These are phyloP conservation scores for Colletotrichum sojae DNA, from an alignment of 2,329 filamentous ascomycete genomes.

Conservation along the genomic window DNA sequence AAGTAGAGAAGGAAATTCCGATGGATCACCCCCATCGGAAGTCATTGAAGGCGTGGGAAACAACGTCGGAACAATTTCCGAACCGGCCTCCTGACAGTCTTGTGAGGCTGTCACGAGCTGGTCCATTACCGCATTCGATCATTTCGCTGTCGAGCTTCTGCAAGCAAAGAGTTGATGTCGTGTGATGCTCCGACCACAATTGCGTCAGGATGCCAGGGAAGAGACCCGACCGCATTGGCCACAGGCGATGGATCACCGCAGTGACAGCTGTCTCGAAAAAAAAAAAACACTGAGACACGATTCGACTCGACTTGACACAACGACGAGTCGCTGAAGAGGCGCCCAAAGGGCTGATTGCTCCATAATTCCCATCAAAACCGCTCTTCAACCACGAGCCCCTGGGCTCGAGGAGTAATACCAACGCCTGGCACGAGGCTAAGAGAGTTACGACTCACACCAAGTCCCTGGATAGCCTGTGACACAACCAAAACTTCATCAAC, in stretches of 20 bases:
- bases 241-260: slow-evolving; percentile 19
- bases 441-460: neutral
- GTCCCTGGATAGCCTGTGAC: slow-evolving; percentile 11
- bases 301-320: slow-evolving; percentile 29
- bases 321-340: slow-evolving; percentile 6
- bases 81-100: neutral
- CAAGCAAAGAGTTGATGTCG: neutral
- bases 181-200: slow-evolving; percentile 17
- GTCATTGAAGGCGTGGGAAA: neutral
- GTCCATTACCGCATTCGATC: neutral
- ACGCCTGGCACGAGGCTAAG: neutral
- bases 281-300: slow-evolving; percentile 27
- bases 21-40: neutral
- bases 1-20: too few relatives aligned
- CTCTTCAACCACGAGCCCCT: too few relatives aligned
- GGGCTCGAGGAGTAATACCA: too few relatives aligned
- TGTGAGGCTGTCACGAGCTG: neutral
- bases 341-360: neutral
- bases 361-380: neutral
- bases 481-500: slow-evolving; percentile 1
- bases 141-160: neutral
- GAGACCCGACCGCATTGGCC: slow-evolving; percentile 11
- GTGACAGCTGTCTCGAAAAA: slow-evolving; percentile 25
- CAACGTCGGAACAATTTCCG: neutral
- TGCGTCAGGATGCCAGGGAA: slow-evolving; percentile 1